Percentiles rank a stretch among this genome's conserved stretches.
phyloP scores from a whole-genome alignment of 2,329 filamentous ascomycete species.

The Cladorrhinum sp. region DNA sequence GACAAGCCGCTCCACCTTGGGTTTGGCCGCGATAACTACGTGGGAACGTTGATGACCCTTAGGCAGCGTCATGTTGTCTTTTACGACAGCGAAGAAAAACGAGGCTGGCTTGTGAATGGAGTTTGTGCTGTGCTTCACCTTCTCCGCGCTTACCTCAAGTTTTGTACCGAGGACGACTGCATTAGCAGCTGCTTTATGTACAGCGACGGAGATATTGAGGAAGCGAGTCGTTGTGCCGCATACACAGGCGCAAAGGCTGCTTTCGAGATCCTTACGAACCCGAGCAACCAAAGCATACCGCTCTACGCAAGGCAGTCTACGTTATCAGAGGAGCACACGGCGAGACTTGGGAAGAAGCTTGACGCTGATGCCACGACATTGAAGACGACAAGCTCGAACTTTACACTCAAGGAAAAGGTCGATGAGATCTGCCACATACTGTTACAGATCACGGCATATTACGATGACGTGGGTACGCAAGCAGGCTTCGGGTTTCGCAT shows the following conservation, averaged over 20 bases:
- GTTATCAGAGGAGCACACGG: neutral
- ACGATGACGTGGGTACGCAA: conserved; percentile 11
- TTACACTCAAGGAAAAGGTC: conserved; percentile 21
- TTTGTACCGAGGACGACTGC: neutral
- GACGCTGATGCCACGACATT: neutral
- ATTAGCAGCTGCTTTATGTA: neutral
- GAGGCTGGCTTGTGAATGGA: conserved; percentile 9
- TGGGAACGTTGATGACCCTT: neutral
- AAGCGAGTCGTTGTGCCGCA: no score
- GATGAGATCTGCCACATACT: conserved; percentile 29
- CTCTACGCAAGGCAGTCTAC: no score
- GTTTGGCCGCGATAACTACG: conserved; percentile 6
- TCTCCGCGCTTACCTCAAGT: conserved; percentile 2
- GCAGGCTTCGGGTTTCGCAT: conserved; percentile 13
- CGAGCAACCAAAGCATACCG: no score
- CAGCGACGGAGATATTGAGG: neutral
- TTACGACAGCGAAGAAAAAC: neutral
- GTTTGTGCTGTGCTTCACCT: conserved; percentile 6
- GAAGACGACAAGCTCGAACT: neutral
- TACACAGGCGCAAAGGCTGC: no score
- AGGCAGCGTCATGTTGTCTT: neutral
- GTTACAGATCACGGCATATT: conserved; percentile 31
- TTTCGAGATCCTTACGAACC: no score
- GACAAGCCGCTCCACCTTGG: conserved; percentile 2
- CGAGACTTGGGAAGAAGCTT: neutral